These are phyloP conservation scores for Polytrichum formosum DNA, from an alignment of 225 moss, liverwort and hornwort genomes.

Conservation along the genomic window DNA sequence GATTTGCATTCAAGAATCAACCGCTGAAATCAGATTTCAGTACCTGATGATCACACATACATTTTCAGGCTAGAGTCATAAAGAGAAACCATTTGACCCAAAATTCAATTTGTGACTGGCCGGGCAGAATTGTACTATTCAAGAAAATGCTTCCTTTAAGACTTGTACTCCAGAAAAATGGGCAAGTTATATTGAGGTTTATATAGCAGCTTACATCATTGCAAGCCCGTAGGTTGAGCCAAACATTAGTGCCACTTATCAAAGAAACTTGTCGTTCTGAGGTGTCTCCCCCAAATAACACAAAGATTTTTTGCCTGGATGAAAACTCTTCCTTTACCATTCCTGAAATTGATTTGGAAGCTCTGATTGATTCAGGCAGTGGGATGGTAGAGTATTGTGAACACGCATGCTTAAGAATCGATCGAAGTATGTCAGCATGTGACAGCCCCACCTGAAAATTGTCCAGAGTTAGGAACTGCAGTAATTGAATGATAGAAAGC, in stretches of 20 bases:
- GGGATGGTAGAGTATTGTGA: conserved; percentile 45
- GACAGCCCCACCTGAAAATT: conserved; percentile 71
- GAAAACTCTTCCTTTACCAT: conserved; percentile 12
- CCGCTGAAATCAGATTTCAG: too few relatives aligned
- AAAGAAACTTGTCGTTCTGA: conserved; percentile 97
- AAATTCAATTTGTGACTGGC: too few relatives aligned
- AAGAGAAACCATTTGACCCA: too few relatives aligned
- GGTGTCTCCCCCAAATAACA: conserved; percentile 88
- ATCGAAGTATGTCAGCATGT: conserved; percentile 74
- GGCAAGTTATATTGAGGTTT: background rate
- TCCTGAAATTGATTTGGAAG: conserved; percentile 15
- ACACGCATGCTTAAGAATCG: conserved; percentile 67
- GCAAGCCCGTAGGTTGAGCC: conserved; percentile 82
- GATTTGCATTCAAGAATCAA: too few relatives aligned
- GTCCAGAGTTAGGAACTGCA: conserved; percentile 6
- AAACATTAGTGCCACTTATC: conserved; percentile 97
- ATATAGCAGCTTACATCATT: conserved; percentile 47
- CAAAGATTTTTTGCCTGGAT: conserved; percentile 65
- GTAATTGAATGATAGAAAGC: background rate
- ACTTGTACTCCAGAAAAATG: too few relatives aligned
- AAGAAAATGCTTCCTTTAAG: too few relatives aligned
- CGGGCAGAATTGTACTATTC: too few relatives aligned
- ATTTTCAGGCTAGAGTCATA: too few relatives aligned
- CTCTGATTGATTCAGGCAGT: conserved; percentile 37
- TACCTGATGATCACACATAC: too few relatives aligned